These are phyloP conservation scores for Hemisphaericaspora xylanilytica DNA, from an alignment of 1,139 yeast species.

Conservation along the genomic window DNA sequence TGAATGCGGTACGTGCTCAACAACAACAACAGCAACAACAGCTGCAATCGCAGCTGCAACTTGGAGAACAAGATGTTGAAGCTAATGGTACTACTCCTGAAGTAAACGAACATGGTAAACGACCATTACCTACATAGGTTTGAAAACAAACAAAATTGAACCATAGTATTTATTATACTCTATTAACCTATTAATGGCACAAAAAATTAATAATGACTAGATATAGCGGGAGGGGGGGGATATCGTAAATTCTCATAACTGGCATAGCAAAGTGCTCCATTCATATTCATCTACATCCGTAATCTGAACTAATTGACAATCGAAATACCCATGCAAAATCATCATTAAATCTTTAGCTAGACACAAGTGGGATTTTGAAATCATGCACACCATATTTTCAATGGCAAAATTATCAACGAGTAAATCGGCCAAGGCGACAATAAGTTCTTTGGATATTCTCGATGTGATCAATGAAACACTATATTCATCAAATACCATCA, in stretches of 20 bases:
- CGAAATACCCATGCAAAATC: conserved; percentile 4
- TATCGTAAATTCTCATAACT: conserved; percentile 4
- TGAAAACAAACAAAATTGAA: background rate
- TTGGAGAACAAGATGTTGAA: background rate
- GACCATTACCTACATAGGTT: conserved; percentile 18
- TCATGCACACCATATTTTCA: conserved; percentile 8
- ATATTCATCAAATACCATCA: conserved; percentile 8
- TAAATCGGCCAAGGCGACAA: conserved; percentile 8
- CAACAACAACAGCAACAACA: conserved; percentile 3
- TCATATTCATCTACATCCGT: conserved; percentile 10
- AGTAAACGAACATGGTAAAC: conserved; percentile 29
- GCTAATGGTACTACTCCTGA: conserved; percentile 5
- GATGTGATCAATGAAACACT: conserved; percentile 1
- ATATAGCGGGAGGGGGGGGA: too few relatives aligned
- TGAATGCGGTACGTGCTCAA: conserved; percentile 24
- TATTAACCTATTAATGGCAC: background rate
- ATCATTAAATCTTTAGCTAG: conserved; percentile 4
- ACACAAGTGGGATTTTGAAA: conserved; percentile 5
- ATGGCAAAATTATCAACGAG: conserved; percentile 10
- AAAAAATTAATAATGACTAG: background rate
- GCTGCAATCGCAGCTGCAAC: too few relatives aligned
- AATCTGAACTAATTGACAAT: conserved; percentile 7
- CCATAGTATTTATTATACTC: background rate
- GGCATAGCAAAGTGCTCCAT: conserved; percentile 12
- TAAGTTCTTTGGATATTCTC: background rate